Evolutionary conservation across 192 early-diverging fungal genomes (phyloP), one percentile per base, ranked within the genome.

Genomic region (Umbelopsis isabellina): DNA sequence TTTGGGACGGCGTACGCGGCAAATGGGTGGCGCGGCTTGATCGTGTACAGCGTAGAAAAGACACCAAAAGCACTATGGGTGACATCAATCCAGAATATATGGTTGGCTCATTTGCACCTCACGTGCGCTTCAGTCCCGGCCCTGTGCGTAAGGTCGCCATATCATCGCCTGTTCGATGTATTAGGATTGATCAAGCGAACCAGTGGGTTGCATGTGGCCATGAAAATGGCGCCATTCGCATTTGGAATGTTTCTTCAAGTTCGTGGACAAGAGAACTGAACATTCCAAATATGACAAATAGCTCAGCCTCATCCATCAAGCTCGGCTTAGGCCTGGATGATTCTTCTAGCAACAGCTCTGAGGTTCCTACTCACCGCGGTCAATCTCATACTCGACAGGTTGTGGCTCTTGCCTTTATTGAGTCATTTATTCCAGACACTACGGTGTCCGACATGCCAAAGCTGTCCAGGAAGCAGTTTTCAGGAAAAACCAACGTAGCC

Each of bases 21-120:
- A 66, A 52, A 13, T 79, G 77, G 77, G 27, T 72, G 15, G 77
- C 77, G 16, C 22, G 77, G 25, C 23, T 79, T 0, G 77, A 79
- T 47, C 30, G 51, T 52, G 22, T 78, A 44, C 47, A 46, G 50
- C 68, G 16, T 5, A 69, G 46, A 18, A 67, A 21, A 2, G 46
- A 68, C 25, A 25, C 52, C 16, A 50, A 66, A 15, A 64, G 16
- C 49, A 46, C 46, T 18, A 22, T 66, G 10, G 61, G 47, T 10
- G 61, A 72, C n/a, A 25, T 22, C 4, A 46, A 30, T 37, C 20
- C 47, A 41, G 48, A 46, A 33, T 52, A 70, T 27, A 45, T 2
- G 10, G 9, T 65, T 13, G 1, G 16, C 13, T 30, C 15, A 21
- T 21, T n/a, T 46, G 2, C 30, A 13, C 15, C 11, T 30, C 35